Evolutionary conservation across 495 filamentous ascomycete species (phyloP).

Genomic region (Aspergillus funiculosus): DNA sequence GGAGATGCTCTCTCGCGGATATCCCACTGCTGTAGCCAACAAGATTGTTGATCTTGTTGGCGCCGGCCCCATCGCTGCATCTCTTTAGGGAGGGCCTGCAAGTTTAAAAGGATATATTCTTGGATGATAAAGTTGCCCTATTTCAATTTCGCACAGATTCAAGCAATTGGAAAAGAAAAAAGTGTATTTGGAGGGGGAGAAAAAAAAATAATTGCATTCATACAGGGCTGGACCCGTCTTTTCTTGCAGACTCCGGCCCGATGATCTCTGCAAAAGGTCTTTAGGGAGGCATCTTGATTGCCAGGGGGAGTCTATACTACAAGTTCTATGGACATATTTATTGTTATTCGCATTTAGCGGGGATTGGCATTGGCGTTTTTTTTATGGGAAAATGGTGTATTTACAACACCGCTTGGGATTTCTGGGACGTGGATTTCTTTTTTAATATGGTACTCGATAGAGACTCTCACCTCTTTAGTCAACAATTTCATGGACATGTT

Average conservation of each 20-base stretch:
- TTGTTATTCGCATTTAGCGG: constrained; percentile 34
- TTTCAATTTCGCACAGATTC: too few relatives aligned
- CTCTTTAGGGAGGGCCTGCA: constrained; percentile 19
- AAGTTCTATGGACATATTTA: constrained; percentile 18
- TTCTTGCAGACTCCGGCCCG: constrained; percentile 26
- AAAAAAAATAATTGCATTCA: constrained; percentile 24
- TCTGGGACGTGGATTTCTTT: constrained; percentile 3
- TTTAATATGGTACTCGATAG: constrained; percentile 29
- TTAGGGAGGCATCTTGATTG: constrained; percentile 30
- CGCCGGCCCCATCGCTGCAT: constrained; percentile 30
- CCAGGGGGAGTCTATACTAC: constrained; percentile 18
- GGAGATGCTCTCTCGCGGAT: constrained; percentile 87
- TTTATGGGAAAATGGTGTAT: constrained; percentile 24
- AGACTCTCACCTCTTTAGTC: constrained; percentile 34
- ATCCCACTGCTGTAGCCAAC: constrained; percentile 82
- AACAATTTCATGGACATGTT: constrained; percentile 6
- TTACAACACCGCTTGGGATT: constrained; percentile 30
- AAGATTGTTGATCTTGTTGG: constrained; percentile 89
- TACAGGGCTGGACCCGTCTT: constrained; percentile 40
- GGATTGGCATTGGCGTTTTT: constrained; percentile 24
- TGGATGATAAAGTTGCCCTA: constrained; percentile 15
- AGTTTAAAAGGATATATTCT: too few relatives aligned
- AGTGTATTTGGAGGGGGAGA: constrained; percentile 21
- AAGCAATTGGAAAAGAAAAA: constrained; percentile 11
- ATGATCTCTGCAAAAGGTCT: constrained; percentile 24